Percentiles rank a stretch among this genome's conserved stretches.
These are phyloP conservation scores for Mycena capillaripes DNA, from an alignment of 768 basidiomycete species.

Conservation along the genomic window DNA sequence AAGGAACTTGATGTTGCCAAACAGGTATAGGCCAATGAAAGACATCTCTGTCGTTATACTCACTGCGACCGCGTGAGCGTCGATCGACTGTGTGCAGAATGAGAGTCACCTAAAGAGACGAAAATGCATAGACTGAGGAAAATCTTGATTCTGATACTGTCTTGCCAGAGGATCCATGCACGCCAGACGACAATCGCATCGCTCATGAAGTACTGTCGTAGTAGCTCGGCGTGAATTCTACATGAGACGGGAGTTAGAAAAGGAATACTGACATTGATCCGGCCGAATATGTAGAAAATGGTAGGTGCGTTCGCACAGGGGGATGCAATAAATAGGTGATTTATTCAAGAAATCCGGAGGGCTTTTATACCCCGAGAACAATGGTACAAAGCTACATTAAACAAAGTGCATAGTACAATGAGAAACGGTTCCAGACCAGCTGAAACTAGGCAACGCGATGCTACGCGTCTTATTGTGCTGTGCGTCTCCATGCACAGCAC, in stretches of 20 bases:
- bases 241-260: background rate
- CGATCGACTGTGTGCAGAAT: background rate
- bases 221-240: background rate
- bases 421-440: no score
- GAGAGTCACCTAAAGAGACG: conserved; percentile 30
- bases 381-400: no score
- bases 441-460: no score
- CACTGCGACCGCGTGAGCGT: background rate
- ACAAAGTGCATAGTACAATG: no score
- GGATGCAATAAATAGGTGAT: no score
- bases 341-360: no score
- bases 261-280: background rate
- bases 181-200: conserved; percentile 40
- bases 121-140: conserved; percentile 30
- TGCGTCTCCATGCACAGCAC: no score
- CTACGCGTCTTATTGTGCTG: no score
- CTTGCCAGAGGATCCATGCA: conserved; percentile 38
- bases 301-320: no score
- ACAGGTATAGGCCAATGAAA: conserved; percentile 9
- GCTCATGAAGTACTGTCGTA: conserved; percentile 37
- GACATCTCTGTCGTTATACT: conserved; percentile 9
- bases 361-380: no score
- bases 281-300: no score
- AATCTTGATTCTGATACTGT: conserved; percentile 17
- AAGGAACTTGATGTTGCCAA: conserved; percentile 9